phyloP scores from a whole-genome alignment of 148 eudicot species.

The Spergularia bocconei region DNA sequence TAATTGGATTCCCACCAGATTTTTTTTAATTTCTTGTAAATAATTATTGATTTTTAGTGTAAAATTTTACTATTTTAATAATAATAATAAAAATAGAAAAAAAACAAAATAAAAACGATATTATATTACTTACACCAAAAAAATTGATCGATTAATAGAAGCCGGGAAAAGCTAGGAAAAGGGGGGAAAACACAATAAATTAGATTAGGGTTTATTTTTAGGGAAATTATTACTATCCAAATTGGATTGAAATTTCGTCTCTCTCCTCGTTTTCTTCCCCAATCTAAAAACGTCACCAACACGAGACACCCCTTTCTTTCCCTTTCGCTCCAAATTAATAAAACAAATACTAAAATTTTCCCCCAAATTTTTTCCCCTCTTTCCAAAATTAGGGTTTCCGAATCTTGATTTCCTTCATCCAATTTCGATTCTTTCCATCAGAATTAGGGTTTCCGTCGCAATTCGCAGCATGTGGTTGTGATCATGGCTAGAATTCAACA shows the following conservation, averaged over 20 bases:
- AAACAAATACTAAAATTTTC: not conserved
- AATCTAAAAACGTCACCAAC: not conserved
- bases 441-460: not conserved
- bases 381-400: slow-evolving; percentile 17
- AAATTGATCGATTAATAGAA: too few species aligned
- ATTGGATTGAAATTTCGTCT: not conserved
- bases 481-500: slow-evolving; percentile 28
- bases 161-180: too few species aligned
- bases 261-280: slow-evolving; percentile 8
- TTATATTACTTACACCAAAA: too few species aligned
- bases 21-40: too few species aligned
- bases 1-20: too few species aligned
- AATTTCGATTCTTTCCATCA: not conserved
- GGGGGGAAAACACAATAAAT: too few species aligned
- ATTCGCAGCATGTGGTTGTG: slow-evolving; percentile 18
- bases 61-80: too few species aligned
- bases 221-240: too few species aligned
- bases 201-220: too few species aligned
- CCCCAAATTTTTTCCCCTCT: not conserved
- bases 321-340: slow-evolving; percentile 7
- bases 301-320: not conserved
- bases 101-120: too few species aligned
- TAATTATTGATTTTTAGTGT: too few species aligned
- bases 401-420: not conserved
- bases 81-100: too few species aligned